Conservation (phyloP, 139 green algal genomes). For the Pseudopediastrum boryanum region DNA sequence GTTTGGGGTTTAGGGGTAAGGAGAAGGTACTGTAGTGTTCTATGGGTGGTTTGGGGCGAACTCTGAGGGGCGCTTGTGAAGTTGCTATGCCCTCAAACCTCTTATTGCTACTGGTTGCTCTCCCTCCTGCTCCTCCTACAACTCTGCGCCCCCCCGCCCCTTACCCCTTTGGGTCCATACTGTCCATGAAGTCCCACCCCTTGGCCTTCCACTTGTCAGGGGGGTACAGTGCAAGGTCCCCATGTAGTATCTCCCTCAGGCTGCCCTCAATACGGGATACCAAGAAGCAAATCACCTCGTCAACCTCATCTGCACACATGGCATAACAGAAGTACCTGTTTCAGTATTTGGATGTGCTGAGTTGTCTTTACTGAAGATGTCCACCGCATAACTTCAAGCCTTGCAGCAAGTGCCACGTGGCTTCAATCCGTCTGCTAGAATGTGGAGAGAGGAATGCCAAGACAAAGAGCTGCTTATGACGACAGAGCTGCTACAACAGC, state of each 20-base stretch:
- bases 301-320: conserved; percentile 26
- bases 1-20: too few relatives aligned
- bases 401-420: not conserved
- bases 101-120: too few relatives aligned
- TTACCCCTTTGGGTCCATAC: conserved; percentile 61
- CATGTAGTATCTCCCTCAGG: conserved; percentile 56
- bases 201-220: conserved; percentile 59
- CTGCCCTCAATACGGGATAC: conserved; percentile 62
- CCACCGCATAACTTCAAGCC: not conserved
- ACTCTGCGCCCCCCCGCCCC: too few relatives aligned
- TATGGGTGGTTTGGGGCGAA: too few relatives aligned
- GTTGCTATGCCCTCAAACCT: too few relatives aligned
- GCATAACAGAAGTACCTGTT: too few relatives aligned
- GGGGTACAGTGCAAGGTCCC: conserved; percentile 63
- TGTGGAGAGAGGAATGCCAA: not conserved
- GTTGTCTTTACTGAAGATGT: not conserved
- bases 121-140: too few relatives aligned
- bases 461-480: not conserved
- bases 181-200: conserved; percentile 71
- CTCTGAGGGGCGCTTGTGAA: too few relatives aligned
- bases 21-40: too few relatives aligned
- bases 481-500: not conserved
- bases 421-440: not conserved
- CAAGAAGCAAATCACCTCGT: conserved; percentile 60
- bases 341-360: too few relatives aligned